Conservation (phyloP, 2,329 filamentous ascomycete genomes). For the Fusarium sp. region DNA sequence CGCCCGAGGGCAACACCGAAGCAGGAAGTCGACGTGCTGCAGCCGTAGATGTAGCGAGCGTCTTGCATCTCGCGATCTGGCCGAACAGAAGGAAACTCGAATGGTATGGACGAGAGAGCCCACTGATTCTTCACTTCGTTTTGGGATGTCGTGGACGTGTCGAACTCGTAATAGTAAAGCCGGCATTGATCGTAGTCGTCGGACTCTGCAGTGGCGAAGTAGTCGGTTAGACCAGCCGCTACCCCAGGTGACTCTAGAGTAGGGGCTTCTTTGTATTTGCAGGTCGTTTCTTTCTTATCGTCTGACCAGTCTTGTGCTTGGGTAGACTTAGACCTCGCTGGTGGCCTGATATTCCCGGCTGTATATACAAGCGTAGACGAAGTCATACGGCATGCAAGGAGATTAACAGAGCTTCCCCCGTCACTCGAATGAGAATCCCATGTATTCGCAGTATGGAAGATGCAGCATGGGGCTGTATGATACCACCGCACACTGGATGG, state of each 20-base stretch:
- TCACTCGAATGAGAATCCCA: conserved; percentile 60
- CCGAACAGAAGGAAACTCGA: conserved; percentile 73
- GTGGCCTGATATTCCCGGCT: conserved; percentile 64
- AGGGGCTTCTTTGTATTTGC: background rate
- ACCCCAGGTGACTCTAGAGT: background rate
- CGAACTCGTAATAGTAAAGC: conserved; percentile 74
- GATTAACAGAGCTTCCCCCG: conserved; percentile 56
- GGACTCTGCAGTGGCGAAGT: conserved; percentile 43
- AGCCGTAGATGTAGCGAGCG: conserved; percentile 73
- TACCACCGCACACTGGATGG: conserved; percentile 71
- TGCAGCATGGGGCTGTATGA: conserved; percentile 72
- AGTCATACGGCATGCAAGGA: conserved; percentile 73
- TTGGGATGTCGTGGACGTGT: conserved; percentile 44
- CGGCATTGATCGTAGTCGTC: conserved; percentile 72
- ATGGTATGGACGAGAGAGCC: conserved; percentile 70
- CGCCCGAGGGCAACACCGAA: conserved; percentile 70
- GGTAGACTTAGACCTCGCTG: background rate
- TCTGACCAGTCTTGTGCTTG: rapidly evolving
- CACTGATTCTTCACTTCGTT: conserved; percentile 67
- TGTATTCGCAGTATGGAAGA: conserved; percentile 77
- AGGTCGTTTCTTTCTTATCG: background rate
- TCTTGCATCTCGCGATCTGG: conserved; percentile 63
- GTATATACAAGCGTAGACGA: conserved; percentile 72
- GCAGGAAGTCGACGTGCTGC: conserved; percentile 65
- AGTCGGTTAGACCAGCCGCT: rapidly evolving